Conservation (phyloP, 441 rosid genomes). For the Bruguiera hainesii region DNA sequence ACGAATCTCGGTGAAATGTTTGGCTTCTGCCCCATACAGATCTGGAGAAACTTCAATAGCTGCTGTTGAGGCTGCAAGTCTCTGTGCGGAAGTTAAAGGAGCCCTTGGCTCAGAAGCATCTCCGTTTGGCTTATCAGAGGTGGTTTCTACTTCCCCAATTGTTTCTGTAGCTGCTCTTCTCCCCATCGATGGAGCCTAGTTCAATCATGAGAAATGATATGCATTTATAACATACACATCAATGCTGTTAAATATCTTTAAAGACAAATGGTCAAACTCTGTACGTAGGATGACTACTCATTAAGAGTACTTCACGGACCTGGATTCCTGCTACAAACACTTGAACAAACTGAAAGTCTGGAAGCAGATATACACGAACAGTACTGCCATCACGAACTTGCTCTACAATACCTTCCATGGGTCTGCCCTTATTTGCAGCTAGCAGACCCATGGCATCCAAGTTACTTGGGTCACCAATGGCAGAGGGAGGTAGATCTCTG, state of each 20-base stretch:
- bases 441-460: slow-evolving; percentile 87
- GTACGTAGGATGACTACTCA: not conserved
- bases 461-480: slow-evolving; percentile 79
- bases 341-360: slow-evolving; percentile 93
- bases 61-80: slow-evolving; percentile 68
- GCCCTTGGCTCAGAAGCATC: slow-evolving; percentile 58
- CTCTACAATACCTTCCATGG: slow-evolving; percentile 91
- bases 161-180: slow-evolving; percentile 57
- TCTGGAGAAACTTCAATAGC: slow-evolving; percentile 65
- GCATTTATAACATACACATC: slow-evolving; percentile 5
- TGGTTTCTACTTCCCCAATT: slow-evolving; percentile 40
- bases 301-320: slow-evolving; percentile 36
- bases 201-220: slow-evolving; percentile 13
- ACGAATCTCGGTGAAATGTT: slow-evolving; percentile 84
- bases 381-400: slow-evolving; percentile 99
- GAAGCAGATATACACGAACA: slow-evolving; percentile 88
- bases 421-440: slow-evolving; percentile 78
- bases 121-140: slow-evolving; percentile 62
- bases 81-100: slow-evolving; percentile 88
- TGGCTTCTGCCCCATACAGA: slow-evolving; percentile 85
- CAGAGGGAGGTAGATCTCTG: slow-evolving; percentile 88
- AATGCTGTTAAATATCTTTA: not conserved
- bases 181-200: slow-evolving; percentile 87
- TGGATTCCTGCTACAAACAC: slow-evolving; percentile 96
- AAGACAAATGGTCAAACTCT: not conserved